These are phyloP conservation scores for Blastomyces parvus DNA, from an alignment of 2,329 filamentous ascomycete species.

Conservation along the genomic window DNA sequence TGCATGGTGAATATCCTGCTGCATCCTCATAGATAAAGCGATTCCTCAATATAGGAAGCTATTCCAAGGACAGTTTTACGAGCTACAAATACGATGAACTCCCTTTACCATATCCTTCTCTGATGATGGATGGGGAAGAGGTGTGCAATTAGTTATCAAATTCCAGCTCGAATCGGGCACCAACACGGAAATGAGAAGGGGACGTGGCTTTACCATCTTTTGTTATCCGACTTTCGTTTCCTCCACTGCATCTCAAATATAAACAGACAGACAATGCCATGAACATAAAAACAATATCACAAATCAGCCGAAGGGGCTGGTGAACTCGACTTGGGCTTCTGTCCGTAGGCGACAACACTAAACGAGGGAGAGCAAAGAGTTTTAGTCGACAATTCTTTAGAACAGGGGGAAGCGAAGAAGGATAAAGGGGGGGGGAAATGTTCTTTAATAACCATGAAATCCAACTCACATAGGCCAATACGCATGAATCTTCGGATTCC, in stretches of 20 bases:
- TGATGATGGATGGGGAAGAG: not conserved
- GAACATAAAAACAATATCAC: not conserved
- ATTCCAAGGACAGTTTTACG: not conserved
- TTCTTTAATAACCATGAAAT: not conserved
- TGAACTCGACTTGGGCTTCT: slow-evolving; percentile 1
- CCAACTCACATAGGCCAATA: slow-evolving; percentile 14
- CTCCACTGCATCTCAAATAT: not conserved
- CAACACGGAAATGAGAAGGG: no score
- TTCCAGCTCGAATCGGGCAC: no score
- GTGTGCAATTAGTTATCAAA: no score
- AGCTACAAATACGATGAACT: not conserved
- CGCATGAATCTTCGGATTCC: slow-evolving; percentile 17
- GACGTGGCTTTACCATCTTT: no score
- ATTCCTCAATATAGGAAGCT: not conserved
- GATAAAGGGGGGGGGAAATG: no score
- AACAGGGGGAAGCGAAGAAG: not conserved
- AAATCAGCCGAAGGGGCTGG: not conserved
- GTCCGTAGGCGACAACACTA: slow-evolving; percentile 7
- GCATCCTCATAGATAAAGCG: not conserved
- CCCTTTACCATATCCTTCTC: not conserved
- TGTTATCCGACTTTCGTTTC: no score
- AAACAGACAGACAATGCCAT: not conserved
- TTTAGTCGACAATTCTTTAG: not conserved
- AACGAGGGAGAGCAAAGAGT: not conserved
- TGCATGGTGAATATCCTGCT: not conserved